Evolutionary conservation across 202 grass and related monocot genomes (phyloP), one percentile per base, ranked within the genome.

Genomic region (Digitaria exilis): DNA sequence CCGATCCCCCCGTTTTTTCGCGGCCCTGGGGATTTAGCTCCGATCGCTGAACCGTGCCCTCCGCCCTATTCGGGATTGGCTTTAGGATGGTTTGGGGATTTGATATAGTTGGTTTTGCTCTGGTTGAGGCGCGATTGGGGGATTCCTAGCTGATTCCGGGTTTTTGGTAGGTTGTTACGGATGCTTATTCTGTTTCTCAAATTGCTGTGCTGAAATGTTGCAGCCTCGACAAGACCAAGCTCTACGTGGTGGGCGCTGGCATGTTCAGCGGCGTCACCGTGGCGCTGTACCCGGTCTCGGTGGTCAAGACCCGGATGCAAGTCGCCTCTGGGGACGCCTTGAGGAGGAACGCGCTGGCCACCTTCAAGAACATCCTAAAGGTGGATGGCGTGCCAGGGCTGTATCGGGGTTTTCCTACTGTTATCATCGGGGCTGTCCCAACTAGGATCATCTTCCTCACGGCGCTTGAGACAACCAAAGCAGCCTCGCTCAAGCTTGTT

Each of bases 221-320:
- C 91, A 99, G 96, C 85, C 91, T 99, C 41, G 91, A 99, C 93
- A 99, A 94, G 89, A 89, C 89, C 54, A 99, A 96, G 75, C 78
- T 99, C 68, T 99, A 89, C 25, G 91, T 99, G 83, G 93, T 91
- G 11, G 93, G 96, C 67, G 93, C 93, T 4, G 96, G 96, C 50
- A 83, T 99, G 80, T 99, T 99, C 86, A 96, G 93, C 57, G 79
- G 91, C 49, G 87, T 99, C 78, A 96, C 96, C 30, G 89, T 96
- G 49, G 89, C 89, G 9, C 41, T 96, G 21, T 96, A 99, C 84
- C 96, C 96, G 0, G 77, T 99, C 19, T 99, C 96, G 18, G 96
- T 99, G 76, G 85, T 99, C 71, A 99, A 99, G 92, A 99, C 93
- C 52, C 79, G 93, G 81, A 92, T 99, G 96, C 96, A 99, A 87